Conservation (phyloP, 495 filamentous ascomycete species). For the Penicillium simplicissimum region DNA sequence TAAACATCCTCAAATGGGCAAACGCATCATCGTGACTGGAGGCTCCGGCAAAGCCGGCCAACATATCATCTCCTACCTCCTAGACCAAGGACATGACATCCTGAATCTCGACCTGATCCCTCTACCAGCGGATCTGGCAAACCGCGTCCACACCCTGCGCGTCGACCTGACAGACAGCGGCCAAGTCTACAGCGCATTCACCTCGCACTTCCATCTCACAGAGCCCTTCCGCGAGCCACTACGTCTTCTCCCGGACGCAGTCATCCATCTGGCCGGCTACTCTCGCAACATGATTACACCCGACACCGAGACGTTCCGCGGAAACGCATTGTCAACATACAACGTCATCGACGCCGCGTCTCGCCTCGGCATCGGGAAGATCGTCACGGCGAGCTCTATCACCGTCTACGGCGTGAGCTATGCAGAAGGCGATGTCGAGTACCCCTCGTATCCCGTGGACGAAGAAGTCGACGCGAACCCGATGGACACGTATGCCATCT, state of each 20-base stretch:
- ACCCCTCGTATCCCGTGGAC: slow-evolving; percentile 55
- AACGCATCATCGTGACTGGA: slow-evolving; percentile 57
- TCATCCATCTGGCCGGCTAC: slow-evolving; percentile 63
- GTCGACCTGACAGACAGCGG: slow-evolving; percentile 58
- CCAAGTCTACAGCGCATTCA: slow-evolving; percentile 60
- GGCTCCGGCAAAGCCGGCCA: slow-evolving; percentile 62
- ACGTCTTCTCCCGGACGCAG: slow-evolving; percentile 51
- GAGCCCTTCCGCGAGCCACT: slow-evolving; percentile 45
- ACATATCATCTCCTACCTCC: slow-evolving; percentile 56
- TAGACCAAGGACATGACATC: slow-evolving; percentile 52
- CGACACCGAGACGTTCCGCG: slow-evolving; percentile 58
- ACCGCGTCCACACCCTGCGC: slow-evolving; percentile 55
- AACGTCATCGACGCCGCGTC: slow-evolving; percentile 64
- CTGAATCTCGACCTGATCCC: slow-evolving; percentile 57
- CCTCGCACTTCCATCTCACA: slow-evolving; percentile 55
- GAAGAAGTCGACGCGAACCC: slow-evolving; percentile 55
- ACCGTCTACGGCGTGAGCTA: slow-evolving; percentile 62
- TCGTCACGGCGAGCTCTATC: slow-evolving; percentile 58
- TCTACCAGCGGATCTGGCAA: slow-evolving; percentile 42
- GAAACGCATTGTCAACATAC: slow-evolving; percentile 53
- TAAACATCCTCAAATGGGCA: slow-evolving; percentile 30
- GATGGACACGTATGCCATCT: slow-evolving; percentile 60
- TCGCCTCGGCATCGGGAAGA: slow-evolving; percentile 60
- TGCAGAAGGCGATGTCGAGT: slow-evolving; percentile 56
- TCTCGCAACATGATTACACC: slow-evolving; percentile 62